A percentile compares a stretch with the other conserved stretches of the same genome.
phyloP scores from a whole-genome alignment of 2,329 filamentous ascomycete genomes.

The Beauveria varroae region DNA sequence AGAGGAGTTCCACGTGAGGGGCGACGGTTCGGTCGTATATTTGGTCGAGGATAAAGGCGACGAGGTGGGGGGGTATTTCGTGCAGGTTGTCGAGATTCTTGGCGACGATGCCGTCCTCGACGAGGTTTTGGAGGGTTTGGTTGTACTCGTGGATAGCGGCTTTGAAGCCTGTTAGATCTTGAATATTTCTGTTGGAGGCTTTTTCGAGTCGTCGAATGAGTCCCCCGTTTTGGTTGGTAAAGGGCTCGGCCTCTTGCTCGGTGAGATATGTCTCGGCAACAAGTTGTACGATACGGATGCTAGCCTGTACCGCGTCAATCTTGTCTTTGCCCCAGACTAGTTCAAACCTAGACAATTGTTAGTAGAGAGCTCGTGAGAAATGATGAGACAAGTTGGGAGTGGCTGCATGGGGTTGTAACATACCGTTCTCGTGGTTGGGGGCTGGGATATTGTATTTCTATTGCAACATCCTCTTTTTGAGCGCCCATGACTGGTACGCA shows the following conservation, averaged over 20 bases:
- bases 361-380: neutral
- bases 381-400: too few species aligned
- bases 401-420: slow-evolving; percentile 14
- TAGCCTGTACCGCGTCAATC: slow-evolving; percentile 69
- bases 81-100: slow-evolving; percentile 63
- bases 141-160: slow-evolving; percentile 73
- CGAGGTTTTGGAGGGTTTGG: slow-evolving; percentile 53
- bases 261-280: slow-evolving; percentile 73
- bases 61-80: slow-evolving; percentile 61
- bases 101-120: slow-evolving; percentile 63
- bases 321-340: slow-evolving; percentile 72
- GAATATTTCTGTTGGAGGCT: slow-evolving; percentile 59
- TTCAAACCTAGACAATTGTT: slow-evolving; percentile 35
- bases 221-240: slow-evolving; percentile 65
- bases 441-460: slow-evolving; percentile 81
- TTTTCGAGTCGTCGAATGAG: slow-evolving; percentile 71
- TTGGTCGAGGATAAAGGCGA: slow-evolving; percentile 76
- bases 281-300: slow-evolving; percentile 60
- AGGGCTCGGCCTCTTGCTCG: slow-evolving; percentile 55
- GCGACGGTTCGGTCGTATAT: slow-evolving; percentile 91
- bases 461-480: slow-evolving; percentile 44
- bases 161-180: slow-evolving; percentile 60
- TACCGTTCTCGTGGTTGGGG: slow-evolving; percentile 60
- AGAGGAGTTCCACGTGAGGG: slow-evolving; percentile 74
- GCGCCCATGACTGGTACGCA: slow-evolving; percentile 44